These are phyloP conservation scores for Eimeria necatrix DNA, from an alignment of 169 alveolate genomes.

Conservation along the genomic window DNA sequence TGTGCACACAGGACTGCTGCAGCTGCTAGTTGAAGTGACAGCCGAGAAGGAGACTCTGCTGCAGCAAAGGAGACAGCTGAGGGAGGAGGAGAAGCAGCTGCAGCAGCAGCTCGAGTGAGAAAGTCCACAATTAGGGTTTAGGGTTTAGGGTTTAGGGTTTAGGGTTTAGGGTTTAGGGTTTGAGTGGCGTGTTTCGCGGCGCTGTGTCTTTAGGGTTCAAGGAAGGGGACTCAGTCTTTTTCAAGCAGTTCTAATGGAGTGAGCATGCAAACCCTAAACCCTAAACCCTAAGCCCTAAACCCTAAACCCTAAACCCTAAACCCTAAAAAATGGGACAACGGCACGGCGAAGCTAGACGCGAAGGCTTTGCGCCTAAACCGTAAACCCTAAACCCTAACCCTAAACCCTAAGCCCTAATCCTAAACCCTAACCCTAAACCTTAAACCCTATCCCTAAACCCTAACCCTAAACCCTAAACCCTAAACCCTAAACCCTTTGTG, in stretches of 20 bases:
- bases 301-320: background rate
- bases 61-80: background rate
- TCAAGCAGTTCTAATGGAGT: background rate
- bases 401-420: too few relatives aligned
- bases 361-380: background rate
- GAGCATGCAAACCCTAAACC: too few relatives aligned
- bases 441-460: background rate
- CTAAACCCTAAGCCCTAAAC: too few relatives aligned
- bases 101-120: background rate
- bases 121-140: background rate
- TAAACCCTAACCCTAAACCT: background rate
- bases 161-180: background rate
- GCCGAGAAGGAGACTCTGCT: background rate
- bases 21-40: background rate
- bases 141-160: background rate
- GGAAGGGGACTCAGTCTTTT: background rate
- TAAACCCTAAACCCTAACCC: background rate
- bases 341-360: background rate
- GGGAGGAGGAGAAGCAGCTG: background rate
- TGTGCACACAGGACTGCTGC: slow-evolving; percentile 34
- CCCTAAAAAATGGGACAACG: background rate
- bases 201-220: background rate
- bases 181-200: too few relatives aligned
- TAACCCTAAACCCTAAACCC: too few relatives aligned
- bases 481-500: background rate